These are phyloP conservation scores for Elymus sibiricus DNA, from an alignment of 176 grass and related monocot genomes.

Conservation along the genomic window DNA sequence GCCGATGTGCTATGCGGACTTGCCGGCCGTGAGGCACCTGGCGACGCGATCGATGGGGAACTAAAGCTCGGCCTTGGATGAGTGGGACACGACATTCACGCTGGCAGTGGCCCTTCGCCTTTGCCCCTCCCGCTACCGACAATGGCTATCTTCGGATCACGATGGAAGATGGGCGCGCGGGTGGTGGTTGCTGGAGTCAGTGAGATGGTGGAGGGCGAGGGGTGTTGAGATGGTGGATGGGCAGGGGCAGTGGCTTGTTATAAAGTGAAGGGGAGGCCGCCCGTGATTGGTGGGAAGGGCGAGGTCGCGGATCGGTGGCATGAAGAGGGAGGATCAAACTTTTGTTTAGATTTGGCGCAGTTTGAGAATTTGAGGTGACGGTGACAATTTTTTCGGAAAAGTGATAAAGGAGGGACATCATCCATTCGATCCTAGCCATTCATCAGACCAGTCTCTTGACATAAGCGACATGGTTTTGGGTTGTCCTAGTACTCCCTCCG, in stretches of 20 bases:
- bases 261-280: not conserved
- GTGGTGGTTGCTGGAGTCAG: not conserved
- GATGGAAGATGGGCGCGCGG: too few species aligned
- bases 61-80: slow-evolving; percentile 62
- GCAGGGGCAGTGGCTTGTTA: not conserved
- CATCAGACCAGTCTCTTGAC: too few species aligned
- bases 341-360: too few species aligned
- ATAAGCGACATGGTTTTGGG: too few species aligned
- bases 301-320: not conserved
- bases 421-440: too few species aligned
- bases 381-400: too few species aligned
- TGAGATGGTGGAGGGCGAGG: not conserved
- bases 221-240: not conserved
- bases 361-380: too few species aligned
- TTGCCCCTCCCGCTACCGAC: slow-evolving; percentile 35
- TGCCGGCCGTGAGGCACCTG: slow-evolving; percentile 62
- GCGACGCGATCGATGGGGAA: slow-evolving; percentile 5
- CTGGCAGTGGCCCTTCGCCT: slow-evolving; percentile 35
- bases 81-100: slow-evolving; percentile 29
- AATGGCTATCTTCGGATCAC: slow-evolving; percentile 29
- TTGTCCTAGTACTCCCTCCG: too few species aligned
- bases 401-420: too few species aligned
- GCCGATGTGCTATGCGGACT: slow-evolving; percentile 61
- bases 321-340: not conserved
- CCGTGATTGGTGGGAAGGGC: slow-evolving; percentile 6